These are phyloP conservation scores for Pseudoturritis turrita DNA, from an alignment of 345 rosid genomes.

Conservation along the genomic window DNA sequence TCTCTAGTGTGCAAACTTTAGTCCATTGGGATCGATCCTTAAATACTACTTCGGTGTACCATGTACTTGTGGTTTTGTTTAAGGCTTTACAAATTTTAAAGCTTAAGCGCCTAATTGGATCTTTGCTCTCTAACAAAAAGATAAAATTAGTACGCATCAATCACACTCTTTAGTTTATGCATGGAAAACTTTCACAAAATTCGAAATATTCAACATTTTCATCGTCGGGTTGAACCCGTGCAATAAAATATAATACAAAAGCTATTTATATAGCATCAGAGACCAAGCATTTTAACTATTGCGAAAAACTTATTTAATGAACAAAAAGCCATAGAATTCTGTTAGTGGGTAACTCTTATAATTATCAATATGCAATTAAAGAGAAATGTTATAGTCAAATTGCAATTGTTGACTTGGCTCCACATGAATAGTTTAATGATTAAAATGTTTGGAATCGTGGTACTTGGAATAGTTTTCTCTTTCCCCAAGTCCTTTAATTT, in stretches of 20 bases:
- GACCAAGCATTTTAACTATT: not conserved
- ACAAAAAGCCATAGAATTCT: not conserved
- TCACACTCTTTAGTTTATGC: not conserved
- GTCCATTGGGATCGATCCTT: too few relatives aligned
- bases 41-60: too few relatives aligned
- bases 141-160: too few relatives aligned
- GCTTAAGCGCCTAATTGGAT: too few relatives aligned
- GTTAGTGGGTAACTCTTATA: not conserved
- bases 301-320: not conserved
- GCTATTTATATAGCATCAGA: not conserved
- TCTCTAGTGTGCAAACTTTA: too few relatives aligned
- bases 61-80: too few relatives aligned
- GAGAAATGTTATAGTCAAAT: not conserved
- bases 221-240: not conserved
- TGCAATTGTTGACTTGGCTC: conserved; percentile 5
- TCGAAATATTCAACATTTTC: not conserved
- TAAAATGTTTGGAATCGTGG: too few relatives aligned
- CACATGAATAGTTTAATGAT: too few relatives aligned
- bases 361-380: not conserved
- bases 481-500: not conserved
- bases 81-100: too few relatives aligned
- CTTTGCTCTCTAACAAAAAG: too few relatives aligned
- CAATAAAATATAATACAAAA: not conserved
- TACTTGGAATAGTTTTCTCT: too few relatives aligned
- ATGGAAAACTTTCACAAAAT: not conserved